phyloP scores from a whole-genome alignment of 257 asterid species.

The Plantago major region DNA sequence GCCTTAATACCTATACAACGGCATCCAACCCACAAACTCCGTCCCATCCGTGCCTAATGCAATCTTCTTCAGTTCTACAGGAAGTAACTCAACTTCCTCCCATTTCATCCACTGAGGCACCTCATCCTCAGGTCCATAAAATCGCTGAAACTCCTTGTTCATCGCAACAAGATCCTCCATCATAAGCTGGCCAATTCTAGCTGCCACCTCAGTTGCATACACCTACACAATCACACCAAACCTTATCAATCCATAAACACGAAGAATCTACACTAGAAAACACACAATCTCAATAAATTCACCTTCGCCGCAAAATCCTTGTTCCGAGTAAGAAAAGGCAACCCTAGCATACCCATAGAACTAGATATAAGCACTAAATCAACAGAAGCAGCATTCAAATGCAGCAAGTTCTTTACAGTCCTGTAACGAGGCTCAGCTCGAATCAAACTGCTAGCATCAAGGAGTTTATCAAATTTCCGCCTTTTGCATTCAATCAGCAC shows the following conservation, averaged over 20 bases:
- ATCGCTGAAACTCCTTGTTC: slow-evolving; percentile 67
- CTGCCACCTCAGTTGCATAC: slow-evolving; percentile 79
- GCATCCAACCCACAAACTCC: slow-evolving; percentile 73
- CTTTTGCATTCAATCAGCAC: slow-evolving; percentile 24
- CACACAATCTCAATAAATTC: background rate
- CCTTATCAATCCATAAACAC: slow-evolving; percentile 10
- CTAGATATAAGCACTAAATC: slow-evolving; percentile 75
- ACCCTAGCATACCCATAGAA: slow-evolving; percentile 75
- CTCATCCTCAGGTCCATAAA: slow-evolving; percentile 64
- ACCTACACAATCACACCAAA: slow-evolving; percentile 39
- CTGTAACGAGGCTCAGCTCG: slow-evolving; percentile 64
- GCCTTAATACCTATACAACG: slow-evolving; percentile 56
- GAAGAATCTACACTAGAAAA: slow-evolving; percentile 6
- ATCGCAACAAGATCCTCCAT: slow-evolving; percentile 81
- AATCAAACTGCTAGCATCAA: slow-evolving; percentile 44
- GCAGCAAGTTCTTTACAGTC: slow-evolving; percentile 51
- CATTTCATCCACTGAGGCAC: slow-evolving; percentile 77
- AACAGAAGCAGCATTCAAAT: slow-evolving; percentile 49
- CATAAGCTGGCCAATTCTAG: slow-evolving; percentile 66
- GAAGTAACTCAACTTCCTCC: slow-evolving; percentile 72
- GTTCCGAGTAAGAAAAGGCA: slow-evolving; percentile 68
- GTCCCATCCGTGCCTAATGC: slow-evolving; percentile 43
- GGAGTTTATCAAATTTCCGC: slow-evolving; percentile 28
- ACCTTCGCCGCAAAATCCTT: slow-evolving; percentile 76
- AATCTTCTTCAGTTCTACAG: slow-evolving; percentile 44